Evolutionary conservation across 2,329 filamentous ascomycete genomes (phyloP), one percentile per base, ranked within the genome.

Genomic region (Cladobotryum mycophilum): DNA sequence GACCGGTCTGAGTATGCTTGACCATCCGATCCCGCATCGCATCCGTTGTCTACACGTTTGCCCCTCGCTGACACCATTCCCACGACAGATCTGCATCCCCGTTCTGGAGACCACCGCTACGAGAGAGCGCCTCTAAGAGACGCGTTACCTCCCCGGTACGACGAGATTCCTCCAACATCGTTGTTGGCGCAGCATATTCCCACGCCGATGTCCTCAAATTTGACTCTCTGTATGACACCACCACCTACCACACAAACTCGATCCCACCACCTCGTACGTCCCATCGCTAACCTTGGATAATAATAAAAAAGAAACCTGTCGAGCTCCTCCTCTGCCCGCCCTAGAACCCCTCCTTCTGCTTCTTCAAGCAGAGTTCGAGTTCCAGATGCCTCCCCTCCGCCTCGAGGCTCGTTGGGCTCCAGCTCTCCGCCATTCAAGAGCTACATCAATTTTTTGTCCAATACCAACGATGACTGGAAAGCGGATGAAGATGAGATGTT

Each of bases 161-260:
- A 47, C 78, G 80, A 65, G 84, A 87, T 60, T 35, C 48, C 22
- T 72, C 83, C 46, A 82, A 76, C 62, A 80, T 92, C 55, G 88
- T 99, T 35, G 87, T 97, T 53, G 93, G 93, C 59, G 93, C 93
- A 51, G 86, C 91, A 42, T 99, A 99, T 67, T 97, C 93, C 13
- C 93, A 99, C 70, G 89, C 92, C 25, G 91, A 97, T 71, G 89
- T 96, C 64, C 78, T 96, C 61, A 95, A 92, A 69, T 86, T 92
- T 63, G 88, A 89, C 63, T 81, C 84, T 25, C 61, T 92, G 89
- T 93, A 79, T 58, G 79, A 69, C 33, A 17, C n/a, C n/a, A n/a
- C n/a, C n/a, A n/a, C 36, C 14, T 22, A 14, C 15, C 20, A 34
- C 9, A 12, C 17, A 8, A 8, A 18, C 12, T 14, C 22, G 15